phyloP scores from a whole-genome alignment of 805 yeast genomes.

The Yarrowia sp. region DNA sequence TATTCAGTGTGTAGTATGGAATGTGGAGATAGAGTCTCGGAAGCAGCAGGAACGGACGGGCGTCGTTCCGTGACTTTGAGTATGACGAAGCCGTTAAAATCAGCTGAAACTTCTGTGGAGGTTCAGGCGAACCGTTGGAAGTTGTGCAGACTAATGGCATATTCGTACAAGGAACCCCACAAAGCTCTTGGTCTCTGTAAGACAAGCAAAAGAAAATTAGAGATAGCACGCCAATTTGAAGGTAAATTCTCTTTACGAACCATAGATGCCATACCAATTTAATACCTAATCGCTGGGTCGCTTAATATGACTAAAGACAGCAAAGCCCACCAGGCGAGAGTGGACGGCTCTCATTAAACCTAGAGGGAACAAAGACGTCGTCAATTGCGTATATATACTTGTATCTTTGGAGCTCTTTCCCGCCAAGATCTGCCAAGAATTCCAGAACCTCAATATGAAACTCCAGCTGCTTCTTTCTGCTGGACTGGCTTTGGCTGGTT shows the following conservation, averaged over 20 bases:
- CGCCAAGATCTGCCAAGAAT: slow-evolving; percentile 5
- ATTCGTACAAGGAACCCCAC: too few relatives aligned
- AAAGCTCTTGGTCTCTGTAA: too few relatives aligned
- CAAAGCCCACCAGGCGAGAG: neutral
- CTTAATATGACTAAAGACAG: neutral
- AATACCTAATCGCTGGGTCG: neutral
- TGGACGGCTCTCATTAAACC: neutral
- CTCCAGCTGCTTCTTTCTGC: neutral
- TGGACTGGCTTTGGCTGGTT: slow-evolving; percentile 4
- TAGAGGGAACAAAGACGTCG: neutral
- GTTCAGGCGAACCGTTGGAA: too few relatives aligned
- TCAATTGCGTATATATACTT: neutral
- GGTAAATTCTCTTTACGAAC: neutral
- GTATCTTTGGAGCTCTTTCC: neutral
- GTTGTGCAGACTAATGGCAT: too few relatives aligned
- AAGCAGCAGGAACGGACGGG: neutral
- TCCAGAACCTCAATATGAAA: neutral
- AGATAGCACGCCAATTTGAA: neutral
- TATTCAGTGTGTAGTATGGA: neutral
- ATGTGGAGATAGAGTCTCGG: neutral
- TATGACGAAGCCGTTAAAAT: too few relatives aligned
- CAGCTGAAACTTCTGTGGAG: too few relatives aligned
- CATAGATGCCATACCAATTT: neutral
- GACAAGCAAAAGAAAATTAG: neutral
- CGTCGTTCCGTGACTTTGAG: neutral